A percentile compares a stretch with the other conserved stretches of the same genome.
phyloP scores from a whole-genome alignment of 2,329 filamentous ascomycete species.

The Arachnomyces sp. region DNA sequence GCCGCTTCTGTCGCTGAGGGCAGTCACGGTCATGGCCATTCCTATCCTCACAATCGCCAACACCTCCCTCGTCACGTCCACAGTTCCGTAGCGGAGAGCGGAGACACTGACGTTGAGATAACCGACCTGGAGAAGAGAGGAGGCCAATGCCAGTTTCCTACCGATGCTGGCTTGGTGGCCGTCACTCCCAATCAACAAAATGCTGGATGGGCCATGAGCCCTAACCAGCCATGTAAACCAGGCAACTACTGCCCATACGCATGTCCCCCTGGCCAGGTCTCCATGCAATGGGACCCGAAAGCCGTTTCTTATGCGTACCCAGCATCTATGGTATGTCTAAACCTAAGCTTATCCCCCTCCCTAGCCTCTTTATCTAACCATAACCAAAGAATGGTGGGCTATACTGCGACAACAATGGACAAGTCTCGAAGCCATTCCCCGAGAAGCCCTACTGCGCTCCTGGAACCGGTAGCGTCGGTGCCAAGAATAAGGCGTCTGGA shows the following conservation, averaged over 20 bases:
- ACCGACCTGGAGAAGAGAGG: slow-evolving; percentile 48
- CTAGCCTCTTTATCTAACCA: slow-evolving; percentile 11
- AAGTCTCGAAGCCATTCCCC: slow-evolving; percentile 62
- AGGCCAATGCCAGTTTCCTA: slow-evolving; percentile 57
- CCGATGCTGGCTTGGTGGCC: slow-evolving; percentile 57
- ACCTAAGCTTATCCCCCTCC: slow-evolving; percentile 4
- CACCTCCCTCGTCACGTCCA: background rate
- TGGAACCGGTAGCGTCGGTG: slow-evolving; percentile 58
- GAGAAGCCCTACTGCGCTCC: slow-evolving; percentile 61
- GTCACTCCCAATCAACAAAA: slow-evolving; percentile 60
- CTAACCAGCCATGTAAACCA: slow-evolving; percentile 60
- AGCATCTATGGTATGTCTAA: slow-evolving; percentile 58
- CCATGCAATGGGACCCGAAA: slow-evolving; percentile 68
- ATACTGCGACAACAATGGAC: slow-evolving; percentile 60
- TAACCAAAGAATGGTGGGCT: slow-evolving; percentile 60
- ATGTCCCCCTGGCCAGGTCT: slow-evolving; percentile 67
- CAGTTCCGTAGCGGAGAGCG: slow-evolving; percentile 8
- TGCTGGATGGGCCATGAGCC: slow-evolving; percentile 73
- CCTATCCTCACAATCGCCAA: no score
- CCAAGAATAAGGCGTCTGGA: slow-evolving; percentile 57
- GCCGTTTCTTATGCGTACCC: slow-evolving; percentile 62
- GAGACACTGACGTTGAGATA: slow-evolving; percentile 17
- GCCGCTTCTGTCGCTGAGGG: slow-evolving; percentile 23
- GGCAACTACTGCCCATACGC: slow-evolving; percentile 69
- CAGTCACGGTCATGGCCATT: slow-evolving; percentile 16